A percentile compares a stretch with the other conserved stretches of the same genome.
Evolutionary conservation across 306 rosid species (phyloP).

Genomic region (Vicia sativa): DNA sequence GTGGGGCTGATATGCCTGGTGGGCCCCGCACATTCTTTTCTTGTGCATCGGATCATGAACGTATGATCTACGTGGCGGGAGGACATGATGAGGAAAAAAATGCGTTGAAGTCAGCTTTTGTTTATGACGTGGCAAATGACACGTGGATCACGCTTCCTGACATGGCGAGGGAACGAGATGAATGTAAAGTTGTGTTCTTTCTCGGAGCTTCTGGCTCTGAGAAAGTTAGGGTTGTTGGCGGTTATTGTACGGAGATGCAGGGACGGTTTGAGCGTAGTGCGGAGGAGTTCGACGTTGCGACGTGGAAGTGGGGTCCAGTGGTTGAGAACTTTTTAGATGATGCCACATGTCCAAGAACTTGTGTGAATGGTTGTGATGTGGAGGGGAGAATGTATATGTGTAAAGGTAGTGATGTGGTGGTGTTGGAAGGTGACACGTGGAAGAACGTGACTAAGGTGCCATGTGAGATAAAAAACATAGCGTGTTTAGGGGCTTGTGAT

Average conservation of each 20-base stretch:
- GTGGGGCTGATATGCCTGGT: constrained; percentile 73
- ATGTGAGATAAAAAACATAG: constrained; percentile 43
- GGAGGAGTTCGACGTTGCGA: constrained; percentile 47
- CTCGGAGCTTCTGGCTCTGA: constrained; percentile 9
- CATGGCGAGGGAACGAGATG: constrained; percentile 71
- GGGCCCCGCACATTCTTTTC: constrained; percentile 65
- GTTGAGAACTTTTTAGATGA: constrained; percentile 48
- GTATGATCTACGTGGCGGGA: constrained; percentile 55
- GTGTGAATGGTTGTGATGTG: constrained; percentile 36
- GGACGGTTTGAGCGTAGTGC: constrained; percentile 69
- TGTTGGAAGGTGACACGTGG: constrained; percentile 40
- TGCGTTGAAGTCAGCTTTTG: constrained; percentile 59
- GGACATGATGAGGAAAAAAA: constrained; percentile 73
- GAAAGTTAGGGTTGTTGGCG: constrained; percentile 52
- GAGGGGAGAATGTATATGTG: constrained; percentile 53
- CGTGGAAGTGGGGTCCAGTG: constrained; percentile 51
- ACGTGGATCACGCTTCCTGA: constrained; percentile 55
- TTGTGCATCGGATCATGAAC: constrained; percentile 49
- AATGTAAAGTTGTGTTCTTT: constrained; percentile 59
- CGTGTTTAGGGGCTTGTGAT: constrained; percentile 43
- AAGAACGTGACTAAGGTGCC: constrained; percentile 47
- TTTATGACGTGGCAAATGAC: constrained; percentile 56
- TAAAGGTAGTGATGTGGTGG: constrained; percentile 40
- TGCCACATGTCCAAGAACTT: constrained; percentile 58
- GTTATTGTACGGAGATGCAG: constrained; percentile 68